Conservation (phyloP, 169 alveolate species). For the Cryptosporidium parvum region DNA sequence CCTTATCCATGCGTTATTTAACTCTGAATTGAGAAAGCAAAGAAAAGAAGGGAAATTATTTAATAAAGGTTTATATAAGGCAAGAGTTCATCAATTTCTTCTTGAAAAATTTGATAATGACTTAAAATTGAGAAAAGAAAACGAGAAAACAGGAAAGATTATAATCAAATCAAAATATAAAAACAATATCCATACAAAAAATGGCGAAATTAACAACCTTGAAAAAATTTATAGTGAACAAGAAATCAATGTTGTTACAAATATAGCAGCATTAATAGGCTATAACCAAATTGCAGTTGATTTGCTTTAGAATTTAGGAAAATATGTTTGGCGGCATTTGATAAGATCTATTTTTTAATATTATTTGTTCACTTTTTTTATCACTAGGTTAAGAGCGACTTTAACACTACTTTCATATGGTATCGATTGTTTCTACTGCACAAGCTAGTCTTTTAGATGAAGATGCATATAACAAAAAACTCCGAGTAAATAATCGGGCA, state of each 20-base stretch:
- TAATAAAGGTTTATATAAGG: slow-evolving; percentile 55
- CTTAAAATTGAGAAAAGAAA: not conserved
- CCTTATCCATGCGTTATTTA: slow-evolving; percentile 30
- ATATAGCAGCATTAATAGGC: slow-evolving; percentile 49
- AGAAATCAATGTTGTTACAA: slow-evolving; percentile 27
- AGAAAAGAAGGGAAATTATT: slow-evolving; percentile 47
- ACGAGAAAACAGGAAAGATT: not conserved
- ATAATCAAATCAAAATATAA: not conserved
- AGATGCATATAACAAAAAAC: slow-evolving; percentile 19
- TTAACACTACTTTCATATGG: slow-evolving; percentile 23
- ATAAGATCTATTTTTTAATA: slow-evolving; percentile 33
- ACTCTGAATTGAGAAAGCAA: slow-evolving; percentile 12
- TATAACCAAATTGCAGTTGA: slow-evolving; percentile 71
- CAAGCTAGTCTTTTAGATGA: slow-evolving; percentile 46
- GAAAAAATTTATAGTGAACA: slow-evolving; percentile 21
- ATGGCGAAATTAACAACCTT: not conserved
- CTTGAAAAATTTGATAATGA: slow-evolving; percentile 21
- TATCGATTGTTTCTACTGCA: slow-evolving; percentile 72
- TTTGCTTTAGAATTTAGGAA: slow-evolving; percentile 12
- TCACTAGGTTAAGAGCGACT: not conserved
- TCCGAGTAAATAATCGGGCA: not conserved
- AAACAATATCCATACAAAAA: not conserved
- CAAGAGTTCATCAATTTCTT: slow-evolving; percentile 68
- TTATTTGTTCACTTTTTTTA: not conserved
- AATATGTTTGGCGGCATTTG: slow-evolving; percentile 23